Evolutionary conservation across 768 basidiomycete species (phyloP), one percentile per base, ranked within the genome.

Genomic region (Leccinum imitatum): DNA sequence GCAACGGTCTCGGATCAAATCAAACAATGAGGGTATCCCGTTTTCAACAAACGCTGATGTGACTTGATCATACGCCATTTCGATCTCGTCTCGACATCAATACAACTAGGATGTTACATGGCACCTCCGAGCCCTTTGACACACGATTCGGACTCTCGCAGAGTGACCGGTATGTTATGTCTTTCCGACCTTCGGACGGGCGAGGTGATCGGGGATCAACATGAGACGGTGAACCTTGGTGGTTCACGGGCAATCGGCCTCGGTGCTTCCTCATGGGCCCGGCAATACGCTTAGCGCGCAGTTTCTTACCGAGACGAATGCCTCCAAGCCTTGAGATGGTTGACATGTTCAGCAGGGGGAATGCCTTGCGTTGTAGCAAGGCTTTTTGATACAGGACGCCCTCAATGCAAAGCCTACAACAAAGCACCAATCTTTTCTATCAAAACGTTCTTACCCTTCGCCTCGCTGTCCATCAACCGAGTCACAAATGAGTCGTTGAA

Each of bases 401-500:
- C 31, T 37, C 47, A 53, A 27, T 19, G 31, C 23, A 44, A 44
- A 44, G 10, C 37, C 56, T 71, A 71, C 48, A 51, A 66, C 11
- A 82, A 64, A 47, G 69, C 73, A 59, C 69, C 64, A 59, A 83
- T 64, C 64, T 78, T 89, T 66, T 88, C 87, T 61, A 88, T 59
- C 33, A 95, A 73, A n/a, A 93, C 77, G 37, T 80, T 80, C 65
- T 81, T 85, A 11, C 93, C 93, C 76, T 89, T 93, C 23, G 79
- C 83, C 53, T 82, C 82, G 41, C 84, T 79, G 17, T 69, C 73
- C 70, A 82, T 78, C 19, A 93, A 73, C 55, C 71, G 71, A 63
- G 78, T 75, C 63, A 76, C 69, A 27, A 83, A 80, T 4, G 79
- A 76, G 19, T 73, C 65, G 13, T 70, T 74, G 69, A 93, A 90